Conservation (phyloP, 768 basidiomycete species). For the Boletus pseudo-olivaceus region DNA sequence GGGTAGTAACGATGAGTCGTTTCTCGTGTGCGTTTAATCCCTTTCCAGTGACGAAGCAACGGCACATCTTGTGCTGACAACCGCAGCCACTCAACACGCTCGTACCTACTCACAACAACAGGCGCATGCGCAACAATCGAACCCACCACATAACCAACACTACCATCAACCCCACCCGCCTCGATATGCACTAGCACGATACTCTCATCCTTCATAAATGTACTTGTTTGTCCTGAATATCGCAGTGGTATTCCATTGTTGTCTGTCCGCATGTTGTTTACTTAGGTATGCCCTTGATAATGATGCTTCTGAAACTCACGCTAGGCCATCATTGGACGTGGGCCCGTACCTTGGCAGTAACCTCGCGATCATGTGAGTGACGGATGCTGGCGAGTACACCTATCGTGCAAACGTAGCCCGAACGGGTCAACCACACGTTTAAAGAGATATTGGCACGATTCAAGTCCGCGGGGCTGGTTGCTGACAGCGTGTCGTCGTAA, state of each 20-base stretch:
- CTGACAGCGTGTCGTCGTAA: neutral
- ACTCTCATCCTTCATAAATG: conserved; percentile 15
- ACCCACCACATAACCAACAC: conserved; percentile 8
- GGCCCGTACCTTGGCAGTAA: neutral
- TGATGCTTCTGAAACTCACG: neutral
- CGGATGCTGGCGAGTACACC: neutral
- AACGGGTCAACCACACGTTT: neutral
- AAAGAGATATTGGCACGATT: neutral
- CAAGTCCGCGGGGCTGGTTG: neutral
- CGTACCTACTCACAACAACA: conserved; percentile 9
- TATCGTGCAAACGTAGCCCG: neutral
- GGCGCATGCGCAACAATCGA: conserved; percentile 4
- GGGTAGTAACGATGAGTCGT: conserved; percentile 18
- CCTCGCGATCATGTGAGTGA: neutral
- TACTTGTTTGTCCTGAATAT: neutral
- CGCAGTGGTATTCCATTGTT: neutral
- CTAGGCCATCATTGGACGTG: neutral
- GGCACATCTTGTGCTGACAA: conserved; percentile 12
- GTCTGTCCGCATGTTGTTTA: neutral
- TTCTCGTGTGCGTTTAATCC: neutral
- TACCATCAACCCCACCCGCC: conserved; percentile 8
- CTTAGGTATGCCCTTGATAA: neutral
- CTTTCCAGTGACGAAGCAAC: conserved; percentile 27
- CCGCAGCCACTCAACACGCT: neutral
- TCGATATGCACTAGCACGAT: conserved; percentile 14